Evolutionary conservation across 1,139 yeast species (phyloP), one percentile per base, ranked within the genome.

Genomic region (Arxiozyma bovina): DNA sequence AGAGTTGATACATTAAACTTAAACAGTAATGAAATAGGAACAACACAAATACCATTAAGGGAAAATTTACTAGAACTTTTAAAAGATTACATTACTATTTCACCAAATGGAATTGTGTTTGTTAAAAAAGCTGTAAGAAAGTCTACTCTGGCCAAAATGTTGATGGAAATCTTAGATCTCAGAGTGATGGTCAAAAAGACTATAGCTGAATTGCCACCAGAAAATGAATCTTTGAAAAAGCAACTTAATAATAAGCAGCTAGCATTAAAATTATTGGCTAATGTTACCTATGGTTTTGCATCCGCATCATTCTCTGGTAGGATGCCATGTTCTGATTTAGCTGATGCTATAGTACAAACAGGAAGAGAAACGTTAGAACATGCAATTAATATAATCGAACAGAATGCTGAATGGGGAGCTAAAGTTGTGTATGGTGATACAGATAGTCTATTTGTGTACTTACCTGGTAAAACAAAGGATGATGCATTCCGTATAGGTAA

Each of bases 381-480:
- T 53, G 86, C 97, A 0, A 84, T 90, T 45, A 78, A 78, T 4
- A 65, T 78, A 52, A 90, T 93, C 54, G 94, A 89, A 57, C 61
- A 67, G 0, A 77, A 80, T 34, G 61, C 63, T 1, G 66, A 75
- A 41, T 87, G 89, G 87, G 91, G 93, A 1, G 97, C 96, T 0
- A 84, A 87, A 63, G 97, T 93, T 0, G 96, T 93, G 0, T 93
- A 93, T 69, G 99, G 99, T 5, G 99, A 93, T 68, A 93, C 99
- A 0, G 99, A 93, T 69, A 87, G 96, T 47, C 71, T 93, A 53
- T 93, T 93, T 75, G 91, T 93, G 1, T 87, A 88, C 65, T 76
- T 93, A 12, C 97, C 97, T 0, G 97, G 97, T 0, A 82, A 82
- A 62, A 75, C 88, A 0, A 81, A 78, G 59, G 78, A 73, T 1